Base-by-base conservation (phyloP, 2,329 filamentous ascomycete genomes). In the Colletotrichum tofieldiae region DNA sequence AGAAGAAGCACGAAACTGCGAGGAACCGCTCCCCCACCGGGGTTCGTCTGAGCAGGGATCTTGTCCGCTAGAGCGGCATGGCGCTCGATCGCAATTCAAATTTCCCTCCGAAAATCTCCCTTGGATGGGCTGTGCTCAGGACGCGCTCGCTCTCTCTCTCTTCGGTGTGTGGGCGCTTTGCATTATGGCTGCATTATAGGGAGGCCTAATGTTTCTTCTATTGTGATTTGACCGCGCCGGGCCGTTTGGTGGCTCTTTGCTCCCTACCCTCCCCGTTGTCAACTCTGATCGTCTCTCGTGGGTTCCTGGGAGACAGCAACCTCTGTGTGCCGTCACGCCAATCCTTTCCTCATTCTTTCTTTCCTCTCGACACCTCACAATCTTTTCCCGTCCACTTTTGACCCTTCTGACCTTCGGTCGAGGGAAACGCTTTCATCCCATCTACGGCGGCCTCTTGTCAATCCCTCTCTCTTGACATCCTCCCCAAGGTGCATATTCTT, bases 1-100 rank as follows among this genome's bases (percentile, higher is more conserved):
- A 52, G 23, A 4, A 67, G 63, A 56, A 26, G 29, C n/a, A 32
- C 29, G 32, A 59, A 52, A 47, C 65, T 26, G 32, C 51, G 51
- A 39, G 51, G 70, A 72, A 72, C 70, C 23, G 32, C 37, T 60
- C 47, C 61, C 59, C 37, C 54, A 55, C n/a, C 39, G 9, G 32
- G 39, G 70, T 72, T 72, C 70, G 66, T 72, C 70, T 70, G 70
- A 72, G 70, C 64, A 72, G 52, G 70, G 59, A 35, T 64, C 23
- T n/a, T 20, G 47, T 52, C 54, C 54, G 54, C 59, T 63, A 59
- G 65, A 41, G 69, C 60, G 66, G 65, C 65, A 70, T 60, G 59
- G 65, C 65, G 65, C 66, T 64, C 65, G 47, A 70, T 70, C 70
- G 65, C 66, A 72, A 72, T 72, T 51, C 70, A 45, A 72, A 70